Conservation (phyloP, 1,139 yeast genomes). For the Casaregolazyma lundiana region DNA sequence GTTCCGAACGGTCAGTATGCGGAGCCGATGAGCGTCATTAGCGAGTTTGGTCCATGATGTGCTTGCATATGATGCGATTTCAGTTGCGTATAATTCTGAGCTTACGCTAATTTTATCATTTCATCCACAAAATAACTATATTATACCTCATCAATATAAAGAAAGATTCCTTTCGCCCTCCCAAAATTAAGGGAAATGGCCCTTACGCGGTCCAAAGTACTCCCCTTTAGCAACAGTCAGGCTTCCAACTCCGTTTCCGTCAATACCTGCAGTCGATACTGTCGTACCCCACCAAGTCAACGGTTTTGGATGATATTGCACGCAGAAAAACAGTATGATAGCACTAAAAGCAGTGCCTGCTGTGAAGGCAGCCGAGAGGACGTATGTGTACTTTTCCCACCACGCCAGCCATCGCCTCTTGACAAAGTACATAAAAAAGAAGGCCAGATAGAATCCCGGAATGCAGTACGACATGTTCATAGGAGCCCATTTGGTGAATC, state of each 20-base stretch:
- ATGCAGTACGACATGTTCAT: constrained; percentile 47
- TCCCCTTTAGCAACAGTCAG: constrained; percentile 37
- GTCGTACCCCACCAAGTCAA: constrained; percentile 60
- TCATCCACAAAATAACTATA: too few relatives aligned
- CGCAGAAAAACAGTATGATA: constrained; percentile 49
- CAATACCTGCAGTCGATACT: constrained; percentile 42
- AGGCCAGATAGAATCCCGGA: constrained; percentile 48
- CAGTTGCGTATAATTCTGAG: too few relatives aligned
- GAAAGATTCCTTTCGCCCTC: too few relatives aligned
- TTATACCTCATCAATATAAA: too few relatives aligned
- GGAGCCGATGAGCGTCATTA: constrained; percentile 39
- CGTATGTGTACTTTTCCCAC: constrained; percentile 50
- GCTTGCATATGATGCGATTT: too few relatives aligned
- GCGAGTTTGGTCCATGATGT: constrained; percentile 32
- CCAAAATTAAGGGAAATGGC: constrained; percentile 15
- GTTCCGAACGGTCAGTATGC: constrained; percentile 32
- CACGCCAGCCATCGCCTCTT: constrained; percentile 44
- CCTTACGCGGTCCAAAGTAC: constrained; percentile 42
- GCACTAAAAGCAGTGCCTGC: constrained; percentile 43
- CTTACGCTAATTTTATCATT: too few relatives aligned
- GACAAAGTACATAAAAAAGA: constrained; percentile 48
- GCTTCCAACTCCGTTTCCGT: constrained; percentile 44
- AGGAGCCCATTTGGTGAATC: constrained; percentile 43
- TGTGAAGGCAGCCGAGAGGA: constrained; percentile 50
- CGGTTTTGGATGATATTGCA: constrained; percentile 37